phyloP scores from a whole-genome alignment of 371 early-diverging fungal species.

The Conidiobolus incongruus region DNA sequence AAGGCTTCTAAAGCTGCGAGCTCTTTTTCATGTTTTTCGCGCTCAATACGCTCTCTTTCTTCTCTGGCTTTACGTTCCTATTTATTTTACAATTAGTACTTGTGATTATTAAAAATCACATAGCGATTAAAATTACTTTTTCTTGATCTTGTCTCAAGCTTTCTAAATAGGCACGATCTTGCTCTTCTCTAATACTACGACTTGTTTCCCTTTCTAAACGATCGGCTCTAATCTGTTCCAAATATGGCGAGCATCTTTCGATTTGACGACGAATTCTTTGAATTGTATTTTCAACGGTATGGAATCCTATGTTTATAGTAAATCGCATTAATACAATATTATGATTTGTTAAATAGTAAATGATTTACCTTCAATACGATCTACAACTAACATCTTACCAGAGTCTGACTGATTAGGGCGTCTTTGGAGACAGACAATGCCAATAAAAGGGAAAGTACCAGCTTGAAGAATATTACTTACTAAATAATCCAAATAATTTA shows the following conservation, averaged over 20 bases:
- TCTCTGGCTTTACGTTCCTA: constrained; percentile 28
- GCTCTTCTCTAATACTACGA: constrained; percentile 57
- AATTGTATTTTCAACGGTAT: constrained; percentile 12
- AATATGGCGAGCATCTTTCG: constrained; percentile 29
- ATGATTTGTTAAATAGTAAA: too few species aligned
- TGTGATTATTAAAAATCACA: background rate
- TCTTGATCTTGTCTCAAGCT: constrained; percentile 70
- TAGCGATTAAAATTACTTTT: constrained; percentile 23
- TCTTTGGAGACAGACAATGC: constrained; percentile 36
- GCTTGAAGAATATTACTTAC: constrained; percentile 52
- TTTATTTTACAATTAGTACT: background rate
- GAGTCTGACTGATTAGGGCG: constrained; percentile 11
- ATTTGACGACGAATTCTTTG: constrained; percentile 22
- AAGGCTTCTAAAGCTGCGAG: constrained; percentile 14
- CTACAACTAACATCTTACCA: constrained; percentile 36
- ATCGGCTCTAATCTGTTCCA: constrained; percentile 35
- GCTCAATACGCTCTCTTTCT: constrained; percentile 24
- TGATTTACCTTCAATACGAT: constrained; percentile 55
- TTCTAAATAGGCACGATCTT: constrained; percentile 70
- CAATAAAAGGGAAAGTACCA: constrained; percentile 62
- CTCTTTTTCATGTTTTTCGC: constrained; percentile 15
- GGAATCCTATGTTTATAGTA: background rate
- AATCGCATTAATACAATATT: too few species aligned
- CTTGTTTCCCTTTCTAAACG: constrained; percentile 45
- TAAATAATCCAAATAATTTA: constrained; percentile 3